Evolutionary conservation across 345 rosid species (phyloP), one percentile per base, ranked within the genome.

Genomic region (Dovyalis caffra): DNA sequence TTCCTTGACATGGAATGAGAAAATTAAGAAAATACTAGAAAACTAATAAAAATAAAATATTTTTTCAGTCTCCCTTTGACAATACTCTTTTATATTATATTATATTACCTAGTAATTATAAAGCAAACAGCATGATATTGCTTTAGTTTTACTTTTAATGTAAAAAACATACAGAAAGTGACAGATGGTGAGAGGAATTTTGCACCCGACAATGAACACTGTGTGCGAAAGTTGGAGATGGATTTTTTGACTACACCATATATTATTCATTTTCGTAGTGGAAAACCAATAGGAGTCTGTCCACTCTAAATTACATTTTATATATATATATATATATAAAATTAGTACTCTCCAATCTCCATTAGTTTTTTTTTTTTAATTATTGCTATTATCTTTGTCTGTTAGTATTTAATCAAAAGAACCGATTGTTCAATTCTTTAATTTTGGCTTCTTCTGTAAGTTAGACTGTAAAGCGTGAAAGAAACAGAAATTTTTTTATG

Each of bases 191-290:
- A 9, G 79, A 74, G 58, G 67, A 51, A 63, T 63, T 75, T 76
- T 72, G 82, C 76, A 79, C 81, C 91, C 88, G 95, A 91, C 97
- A 90, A 68, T 68, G 20, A 80, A 76, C 75, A 85, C 89, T 79
- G 87, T 82, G 79, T 72, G 77, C 76, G 74, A 72, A 81, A 35
- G 76, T 65, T 74, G 62, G 80, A 70, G 82, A 68, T 77, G 78
- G 82, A 40, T 83, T 84, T 90, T 86, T 90, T 82, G 84, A 86
- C 88, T 34, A 56, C 62, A 68, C 77, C 84, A 77, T 53, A 16
- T 53, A 61, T 21, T 51, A 53, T 21, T 51, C 33, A 12, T 16
- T 23, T 66, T 38, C 51, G 15, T 31, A 23, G 66, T 49, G 60
- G 63, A 38, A 62, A 45, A 16, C 70, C 64, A 56, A 8, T 34